These are phyloP conservation scores for Hirsutella minnesotensis DNA, from an alignment of 2,329 filamentous ascomycete genomes.

Conservation along the genomic window DNA sequence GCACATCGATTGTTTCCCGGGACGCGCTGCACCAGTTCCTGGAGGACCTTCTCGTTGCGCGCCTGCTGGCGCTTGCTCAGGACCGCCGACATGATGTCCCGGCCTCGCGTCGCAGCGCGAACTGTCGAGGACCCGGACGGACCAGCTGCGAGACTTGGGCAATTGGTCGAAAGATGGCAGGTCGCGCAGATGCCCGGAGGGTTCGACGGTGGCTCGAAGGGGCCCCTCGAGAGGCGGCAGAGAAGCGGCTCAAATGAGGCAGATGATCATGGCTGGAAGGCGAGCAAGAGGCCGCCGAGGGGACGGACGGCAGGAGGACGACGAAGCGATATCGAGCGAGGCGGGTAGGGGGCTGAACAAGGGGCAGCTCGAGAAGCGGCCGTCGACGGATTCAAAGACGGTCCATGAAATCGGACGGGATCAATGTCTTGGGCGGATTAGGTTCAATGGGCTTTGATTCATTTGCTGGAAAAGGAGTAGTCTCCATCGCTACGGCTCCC, in stretches of 20 bases:
- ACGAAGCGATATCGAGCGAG: background rate
- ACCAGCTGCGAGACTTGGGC: background rate
- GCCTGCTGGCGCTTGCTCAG: slow-evolving; percentile 95
- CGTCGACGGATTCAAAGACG: background rate
- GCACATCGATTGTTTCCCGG: slow-evolving; percentile 90
- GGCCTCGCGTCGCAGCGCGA: background rate
- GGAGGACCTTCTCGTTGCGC: slow-evolving; percentile 85
- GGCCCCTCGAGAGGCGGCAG: background rate
- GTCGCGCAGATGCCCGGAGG: background rate
- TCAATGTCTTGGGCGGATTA: no score
- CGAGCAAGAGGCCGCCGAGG: background rate
- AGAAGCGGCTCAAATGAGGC: background rate
- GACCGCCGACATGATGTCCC: slow-evolving; percentile 51
- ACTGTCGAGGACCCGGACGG: background rate
- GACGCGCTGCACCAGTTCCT: slow-evolving; percentile 73
- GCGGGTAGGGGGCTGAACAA: background rate
- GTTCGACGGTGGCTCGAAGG: background rate
- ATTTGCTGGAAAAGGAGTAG: slow-evolving; percentile 2
- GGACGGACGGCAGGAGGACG: background rate
- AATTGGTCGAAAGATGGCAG: background rate
- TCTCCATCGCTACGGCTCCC: background rate
- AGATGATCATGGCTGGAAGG: background rate
- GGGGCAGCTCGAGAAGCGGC: background rate
- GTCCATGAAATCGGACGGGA: background rate
- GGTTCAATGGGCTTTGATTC: no score